A percentile compares a stretch with the other conserved stretches of the same genome.
These are phyloP conservation scores for Aspergillus ochraceus DNA, from an alignment of 2,329 filamentous ascomycete genomes.

Conservation along the genomic window DNA sequence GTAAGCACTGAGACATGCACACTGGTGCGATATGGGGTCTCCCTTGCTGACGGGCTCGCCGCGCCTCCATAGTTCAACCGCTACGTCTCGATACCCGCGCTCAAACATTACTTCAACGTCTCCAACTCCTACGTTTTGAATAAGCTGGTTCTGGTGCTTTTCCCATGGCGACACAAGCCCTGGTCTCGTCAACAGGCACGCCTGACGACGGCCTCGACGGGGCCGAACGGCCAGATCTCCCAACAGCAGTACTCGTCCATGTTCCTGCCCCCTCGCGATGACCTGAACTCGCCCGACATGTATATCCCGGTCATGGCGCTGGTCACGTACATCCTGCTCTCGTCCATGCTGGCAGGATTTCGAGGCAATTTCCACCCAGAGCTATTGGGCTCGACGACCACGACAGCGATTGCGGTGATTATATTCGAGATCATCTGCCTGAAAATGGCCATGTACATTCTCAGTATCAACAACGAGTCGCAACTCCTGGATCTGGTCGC, in stretches of 20 bases:
- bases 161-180: slow-evolving; percentile 95
- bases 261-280: slow-evolving; percentile 89
- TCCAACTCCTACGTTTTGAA: slow-evolving; percentile 94
- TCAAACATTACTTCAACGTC: slow-evolving; percentile 99
- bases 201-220: slow-evolving; percentile 40
- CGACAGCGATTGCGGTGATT: slow-evolving; percentile 78
- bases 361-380: slow-evolving; percentile 92
- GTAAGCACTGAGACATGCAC: slow-evolving; percentile 53
- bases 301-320: slow-evolving; percentile 99
- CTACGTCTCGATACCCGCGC: slow-evolving; percentile 86
- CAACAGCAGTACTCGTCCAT: slow-evolving; percentile 53
- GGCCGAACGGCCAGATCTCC: slow-evolving; percentile 62
- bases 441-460: slow-evolving; percentile 88
- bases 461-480: slow-evolving; percentile 90
- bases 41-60: background rate
- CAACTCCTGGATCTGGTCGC: slow-evolving; percentile 92
- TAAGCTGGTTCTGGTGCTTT: slow-evolving; percentile 90
- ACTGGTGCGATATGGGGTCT: background rate
- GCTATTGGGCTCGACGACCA: slow-evolving; percentile 84
- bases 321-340: slow-evolving; percentile 94
- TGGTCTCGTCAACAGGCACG: slow-evolving; percentile 86
- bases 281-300: slow-evolving; percentile 98
- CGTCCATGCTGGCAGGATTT: slow-evolving; percentile 84
- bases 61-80: slow-evolving; percentile 60
- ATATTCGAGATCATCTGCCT: slow-evolving; percentile 84